These are phyloP conservation scores for Microdochium paspali DNA, from an alignment of 2,329 filamentous ascomycete species.

Conservation along the genomic window DNA sequence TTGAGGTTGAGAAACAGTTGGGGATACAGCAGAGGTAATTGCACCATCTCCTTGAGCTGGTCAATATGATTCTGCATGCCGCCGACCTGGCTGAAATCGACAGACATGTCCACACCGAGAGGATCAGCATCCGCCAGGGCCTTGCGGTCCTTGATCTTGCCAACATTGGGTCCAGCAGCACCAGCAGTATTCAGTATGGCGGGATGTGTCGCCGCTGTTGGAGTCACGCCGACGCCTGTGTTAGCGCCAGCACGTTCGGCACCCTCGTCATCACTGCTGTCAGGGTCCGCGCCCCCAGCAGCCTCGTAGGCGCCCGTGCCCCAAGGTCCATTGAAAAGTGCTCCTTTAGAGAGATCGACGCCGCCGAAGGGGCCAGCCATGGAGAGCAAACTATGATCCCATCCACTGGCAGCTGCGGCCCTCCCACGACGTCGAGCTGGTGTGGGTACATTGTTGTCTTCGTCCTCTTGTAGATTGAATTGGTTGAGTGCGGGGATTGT, in stretches of 20 bases:
- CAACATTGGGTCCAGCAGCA: constrained; percentile 63
- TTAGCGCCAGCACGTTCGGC: constrained; percentile 47
- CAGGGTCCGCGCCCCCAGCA: constrained; percentile 75
- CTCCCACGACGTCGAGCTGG: constrained; percentile 59
- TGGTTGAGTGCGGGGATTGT: constrained; percentile 71
- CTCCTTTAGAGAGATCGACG: constrained; percentile 55
- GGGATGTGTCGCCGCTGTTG: constrained; percentile 37
- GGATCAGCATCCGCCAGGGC: constrained; percentile 89
- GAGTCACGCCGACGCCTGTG: constrained; percentile 55
- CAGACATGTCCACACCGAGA: constrained; percentile 81
- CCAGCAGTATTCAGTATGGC: constrained; percentile 32
- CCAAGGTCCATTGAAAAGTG: constrained; percentile 66
- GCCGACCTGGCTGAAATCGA: constrained; percentile 91
- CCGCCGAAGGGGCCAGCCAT: constrained; percentile 92
- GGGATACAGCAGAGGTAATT: constrained; percentile 85
- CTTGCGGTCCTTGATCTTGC: constrained; percentile 89
- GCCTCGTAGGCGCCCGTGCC: constrained; percentile 49
- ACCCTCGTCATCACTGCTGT: constrained; percentile 93
- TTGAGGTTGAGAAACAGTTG: constrained; percentile 89
- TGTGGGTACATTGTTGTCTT: constrained; percentile 60
- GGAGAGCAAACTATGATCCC: constrained; percentile 78
- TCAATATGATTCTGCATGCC: constrained; percentile 91
- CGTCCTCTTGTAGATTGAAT: constrained; percentile 59
- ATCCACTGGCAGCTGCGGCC: constrained; percentile 46
- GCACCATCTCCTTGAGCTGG: constrained; percentile 97